These are phyloP conservation scores for Thuidium tamariscinum DNA, from an alignment of 225 moss, liverwort and hornwort genomes.

Conservation along the genomic window DNA sequence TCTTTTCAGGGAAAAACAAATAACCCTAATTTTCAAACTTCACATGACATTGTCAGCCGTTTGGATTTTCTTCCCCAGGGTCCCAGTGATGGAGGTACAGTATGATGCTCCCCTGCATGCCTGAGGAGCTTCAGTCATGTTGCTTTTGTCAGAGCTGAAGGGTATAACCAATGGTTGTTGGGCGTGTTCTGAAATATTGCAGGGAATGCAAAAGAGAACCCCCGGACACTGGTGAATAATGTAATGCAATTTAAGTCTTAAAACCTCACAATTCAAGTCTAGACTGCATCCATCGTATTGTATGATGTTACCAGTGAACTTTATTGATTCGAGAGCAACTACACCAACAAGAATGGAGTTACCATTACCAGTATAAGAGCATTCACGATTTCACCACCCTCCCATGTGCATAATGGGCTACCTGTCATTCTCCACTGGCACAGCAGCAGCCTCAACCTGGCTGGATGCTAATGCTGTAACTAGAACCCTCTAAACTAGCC, in stretches of 20 bases:
- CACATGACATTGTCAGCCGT: neutral
- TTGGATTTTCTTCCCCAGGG: neutral
- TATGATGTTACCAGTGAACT: constrained; percentile 11
- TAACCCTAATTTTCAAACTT: neutral
- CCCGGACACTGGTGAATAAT: neutral
- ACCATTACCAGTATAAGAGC: constrained; percentile 7
- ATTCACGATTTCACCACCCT: constrained; percentile 21
- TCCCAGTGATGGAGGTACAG: neutral
- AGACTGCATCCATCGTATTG: neutral
- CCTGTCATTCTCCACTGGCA: constrained; percentile 9
- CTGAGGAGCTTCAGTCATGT: neutral
- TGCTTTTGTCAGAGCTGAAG: neutral
- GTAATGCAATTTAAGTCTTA: neutral
- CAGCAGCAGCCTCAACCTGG: neutral
- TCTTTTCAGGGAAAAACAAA: neutral
- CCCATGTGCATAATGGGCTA: constrained; percentile 23
- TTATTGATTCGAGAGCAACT: constrained; percentile 24
- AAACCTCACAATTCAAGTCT: neutral
- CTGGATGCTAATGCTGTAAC: neutral
- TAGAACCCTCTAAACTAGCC: constrained; percentile 6
- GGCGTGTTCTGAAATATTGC: neutral
- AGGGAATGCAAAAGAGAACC: neutral
- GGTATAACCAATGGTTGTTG: neutral
- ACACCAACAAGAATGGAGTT: constrained; percentile 29
- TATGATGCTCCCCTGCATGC: neutral